Evolutionary conservation across 2,329 filamentous ascomycete genomes (phyloP), one percentile per base, ranked within the genome.

Genomic region (Penicillium capsulatum): DNA sequence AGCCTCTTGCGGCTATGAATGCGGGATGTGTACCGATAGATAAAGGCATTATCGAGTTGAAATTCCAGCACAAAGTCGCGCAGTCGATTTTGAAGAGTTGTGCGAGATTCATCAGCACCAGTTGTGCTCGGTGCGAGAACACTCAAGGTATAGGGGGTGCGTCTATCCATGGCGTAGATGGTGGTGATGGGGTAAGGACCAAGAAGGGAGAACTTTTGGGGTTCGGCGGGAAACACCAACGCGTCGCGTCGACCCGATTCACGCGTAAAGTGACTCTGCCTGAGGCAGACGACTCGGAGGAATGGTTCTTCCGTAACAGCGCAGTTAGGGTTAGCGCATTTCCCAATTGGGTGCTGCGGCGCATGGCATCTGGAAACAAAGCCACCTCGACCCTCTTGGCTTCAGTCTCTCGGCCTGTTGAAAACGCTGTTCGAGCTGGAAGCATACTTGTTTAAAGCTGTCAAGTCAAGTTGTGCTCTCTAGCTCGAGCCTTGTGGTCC

Each of bases 31-130:
- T 65, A 91, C 89, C 89, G 81, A 77, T 97, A 98, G 58, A 96
- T 82, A 68, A 95, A 97, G 59, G 83, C 79, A 67, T 94, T 95
- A 67, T 96, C 91, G 29, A 97, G 79, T 60, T 91, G 82, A 63
- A 96, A 98, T 54, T 91, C 86, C 42, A 97, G 80, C 50, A 98
- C 83, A 65, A 98, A 98, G 45, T 88, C 83, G 59, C 92, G 82
- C 45, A 98, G 78, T 60, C 87, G 82, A 43, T 79, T 77, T 63
- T 92, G 87, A 34, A 90, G 74, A 59, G 87, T 80, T 17, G 79
- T 74, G 42, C 83, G 77, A 41, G 78, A 83, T 59, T 90, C 84
- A 51, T 83, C 78, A 44, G 73, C 76, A 28, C 81, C 77, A 55
- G 80, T 79, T 47, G 76, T 76, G 51, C 76, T 80, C 41, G 81